These are phyloP conservation scores for Dillenia turbinata DNA, from an alignment of 164 flowering plant species.

Conservation along the genomic window DNA sequence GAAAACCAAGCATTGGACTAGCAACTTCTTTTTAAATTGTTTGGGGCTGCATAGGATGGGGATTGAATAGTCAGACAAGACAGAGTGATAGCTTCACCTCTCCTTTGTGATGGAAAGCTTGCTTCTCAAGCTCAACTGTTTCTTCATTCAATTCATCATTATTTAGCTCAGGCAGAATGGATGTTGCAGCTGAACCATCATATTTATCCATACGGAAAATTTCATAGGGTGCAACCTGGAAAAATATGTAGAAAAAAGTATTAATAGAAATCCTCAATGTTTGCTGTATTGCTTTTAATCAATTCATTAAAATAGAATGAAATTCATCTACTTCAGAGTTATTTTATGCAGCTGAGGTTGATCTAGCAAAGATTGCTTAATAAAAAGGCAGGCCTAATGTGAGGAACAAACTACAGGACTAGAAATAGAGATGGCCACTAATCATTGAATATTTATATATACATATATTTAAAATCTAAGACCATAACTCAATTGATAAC, in stretches of 20 bases:
- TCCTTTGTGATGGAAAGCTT: slow-evolving; percentile 20
- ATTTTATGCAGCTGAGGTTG: too few species aligned
- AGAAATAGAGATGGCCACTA: too few species aligned
- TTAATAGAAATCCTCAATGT: too few species aligned
- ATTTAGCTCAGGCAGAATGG: slow-evolving; percentile 28
- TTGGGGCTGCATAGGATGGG: neutral
- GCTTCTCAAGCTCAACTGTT: slow-evolving; percentile 22
- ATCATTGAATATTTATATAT: too few species aligned
- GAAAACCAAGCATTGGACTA: neutral
- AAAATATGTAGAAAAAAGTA: neutral
- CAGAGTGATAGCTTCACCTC: slow-evolving; percentile 30
- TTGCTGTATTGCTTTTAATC: too few species aligned
- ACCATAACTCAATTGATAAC: too few species aligned
- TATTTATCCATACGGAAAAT: slow-evolving; percentile 48
- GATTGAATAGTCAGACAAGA: slow-evolving; percentile 11
- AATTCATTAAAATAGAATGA: too few species aligned
- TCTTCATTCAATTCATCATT: slow-evolving; percentile 29
- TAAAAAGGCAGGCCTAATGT: too few species aligned
- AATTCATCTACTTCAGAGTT: too few species aligned
- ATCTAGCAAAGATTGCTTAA: too few species aligned
- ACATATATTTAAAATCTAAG: too few species aligned
- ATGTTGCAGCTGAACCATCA: slow-evolving; percentile 39
- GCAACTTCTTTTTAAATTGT: neutral
- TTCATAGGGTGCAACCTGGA: slow-evolving; percentile 75
- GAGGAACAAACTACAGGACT: too few species aligned